Evolutionary conservation across 2,329 filamentous ascomycete species (phyloP), one percentile per base, ranked within the genome.

Genomic region (Grosmannia huntii): DNA sequence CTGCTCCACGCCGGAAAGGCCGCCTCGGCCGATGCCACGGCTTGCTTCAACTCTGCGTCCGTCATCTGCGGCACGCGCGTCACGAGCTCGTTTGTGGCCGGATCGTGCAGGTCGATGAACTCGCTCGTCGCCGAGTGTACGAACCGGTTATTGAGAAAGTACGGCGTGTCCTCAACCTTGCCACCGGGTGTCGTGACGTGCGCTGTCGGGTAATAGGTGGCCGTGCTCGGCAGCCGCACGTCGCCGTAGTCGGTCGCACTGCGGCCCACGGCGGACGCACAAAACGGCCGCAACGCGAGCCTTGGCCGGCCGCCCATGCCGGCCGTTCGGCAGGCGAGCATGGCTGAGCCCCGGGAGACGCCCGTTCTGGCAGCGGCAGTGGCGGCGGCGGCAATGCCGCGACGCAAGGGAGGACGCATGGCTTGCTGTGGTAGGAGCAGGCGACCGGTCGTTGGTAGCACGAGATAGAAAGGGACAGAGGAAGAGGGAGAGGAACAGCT

Each of bases 41-140:
- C 86, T 16, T 85, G 85, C 71, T 80, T 80, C 66, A 94, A 81
- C 76, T 94, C 89, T 59, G 75, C 83, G 68, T 88, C 82, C 16
- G 88, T 92, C 73, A 84, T 88, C 74, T 92, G 87, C 21, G 89
- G 89, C 31, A 92, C 88, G 55, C 88, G 82, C 16, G 89, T 92
- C 62, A 94, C 84, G 64, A 92, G 80, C 72, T 90, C 87, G 76
- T 91, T 92, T 66, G 89, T 92, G 54, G 89, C 88, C 23, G 89
- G 89, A 72, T 94, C 89, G 72, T 88, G 76, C 63, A 94, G 75
- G 66, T 90, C 86, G 69, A 92, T 90, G 78, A 84, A 90, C 73
- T 85, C 76, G 60, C 82, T 79, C 31, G 88, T 77, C 66, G 78
- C 72, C 21, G 87, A 91, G 55, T 79, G 72, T 57, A 85, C 74